A percentile compares a stretch with the other conserved stretches of the same genome.
Conservation (phyloP, 441 rosid species). For the Populus tomentosa region DNA sequence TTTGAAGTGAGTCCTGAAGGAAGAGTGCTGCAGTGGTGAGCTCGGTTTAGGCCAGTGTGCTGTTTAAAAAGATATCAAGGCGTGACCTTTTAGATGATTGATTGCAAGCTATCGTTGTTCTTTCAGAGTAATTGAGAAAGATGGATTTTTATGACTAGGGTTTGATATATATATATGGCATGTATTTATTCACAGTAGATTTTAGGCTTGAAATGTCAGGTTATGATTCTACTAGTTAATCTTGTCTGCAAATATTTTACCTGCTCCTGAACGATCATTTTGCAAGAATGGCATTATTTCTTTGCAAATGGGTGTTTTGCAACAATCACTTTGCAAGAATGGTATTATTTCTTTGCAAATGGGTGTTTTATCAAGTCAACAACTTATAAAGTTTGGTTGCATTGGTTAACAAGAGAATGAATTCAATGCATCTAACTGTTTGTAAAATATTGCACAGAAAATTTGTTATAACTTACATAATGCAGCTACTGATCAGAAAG, state of each 20-base stretch:
- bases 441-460: neutral
- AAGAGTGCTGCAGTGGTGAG: neutral
- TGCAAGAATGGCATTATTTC: neutral
- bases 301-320: neutral
- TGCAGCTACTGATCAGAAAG: neutral
- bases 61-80: neutral
- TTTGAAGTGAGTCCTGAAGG: neutral
- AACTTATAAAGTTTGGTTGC: neutral
- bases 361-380: neutral
- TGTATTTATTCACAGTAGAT: neutral
- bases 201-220: neutral
- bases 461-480: neutral
- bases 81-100: neutral
- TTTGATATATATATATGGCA: neutral
- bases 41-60: neutral
- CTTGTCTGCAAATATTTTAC: neutral
- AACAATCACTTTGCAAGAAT: neutral
- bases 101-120: neutral
- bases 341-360: neutral
- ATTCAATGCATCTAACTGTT: neutral
- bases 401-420: constrained; percentile 1
- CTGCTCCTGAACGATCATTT: no score
- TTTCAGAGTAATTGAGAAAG: neutral
- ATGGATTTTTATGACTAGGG: neutral
- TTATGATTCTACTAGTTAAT: neutral